Base-by-base conservation (phyloP, 441 rosid species). In the Erysimum pusillum region DNA sequence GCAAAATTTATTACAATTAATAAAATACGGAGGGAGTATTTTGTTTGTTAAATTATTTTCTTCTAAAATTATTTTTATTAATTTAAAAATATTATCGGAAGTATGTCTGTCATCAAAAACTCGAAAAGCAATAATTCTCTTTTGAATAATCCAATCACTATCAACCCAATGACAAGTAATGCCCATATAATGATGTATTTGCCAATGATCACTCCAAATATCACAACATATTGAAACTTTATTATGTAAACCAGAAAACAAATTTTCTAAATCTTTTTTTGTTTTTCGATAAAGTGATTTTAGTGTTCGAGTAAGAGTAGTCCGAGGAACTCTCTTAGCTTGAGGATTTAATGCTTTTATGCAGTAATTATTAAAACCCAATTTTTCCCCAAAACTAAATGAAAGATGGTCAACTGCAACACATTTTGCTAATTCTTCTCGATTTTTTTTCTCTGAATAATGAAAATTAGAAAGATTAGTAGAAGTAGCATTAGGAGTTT, bases 161-260 rank as follows among this genome's bases (percentile, higher is more conserved):
- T 62, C 49, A 62, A 62, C 8, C 52, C 67, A 63, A 42, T 25
- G 67, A 63, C 67, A 63, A 42, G 53, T 42, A 44, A 63, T 44
- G 5, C 49, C 35, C 51, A 39, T 62, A 63, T 42, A 63, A 25
- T 41, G 17, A 63, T 63, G 52, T 25, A 25, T 63, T 42, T 63
- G 13, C 38, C 67, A 62, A 6, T 62, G 32, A 62, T 42, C 52
- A 42, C 36, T 63, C 67, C 38, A 42, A 63, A 42, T 28, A 64
- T 45, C 54, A 45, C 41, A 63, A 3, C 28, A 42, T 25, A 44
- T 9, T 14, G 41, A 63, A 45, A 28, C 38, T n/a, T 45, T 63
- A 45, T 17, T n/a, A 5, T 15, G 1, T 4, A 44, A 44, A n/a
- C 2, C 4, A 9, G 1, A 28, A 45, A 44, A 63, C 0, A 42